These are phyloP conservation scores for Myxozyma neglecta DNA, from an alignment of 805 yeast genomes.

Conservation along the genomic window DNA sequence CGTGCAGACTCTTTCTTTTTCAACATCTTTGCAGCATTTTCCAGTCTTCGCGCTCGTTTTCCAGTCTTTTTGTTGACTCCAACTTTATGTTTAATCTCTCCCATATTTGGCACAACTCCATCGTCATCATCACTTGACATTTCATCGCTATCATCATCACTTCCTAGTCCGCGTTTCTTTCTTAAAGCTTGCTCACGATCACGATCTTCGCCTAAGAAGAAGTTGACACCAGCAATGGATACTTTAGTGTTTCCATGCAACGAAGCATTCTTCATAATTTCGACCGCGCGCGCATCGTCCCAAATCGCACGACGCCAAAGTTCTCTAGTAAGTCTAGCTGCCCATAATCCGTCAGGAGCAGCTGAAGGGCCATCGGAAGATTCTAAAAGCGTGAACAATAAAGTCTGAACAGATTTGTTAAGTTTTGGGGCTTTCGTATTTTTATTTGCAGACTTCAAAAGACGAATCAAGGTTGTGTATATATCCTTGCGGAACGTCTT, in stretches of 20 bases:
- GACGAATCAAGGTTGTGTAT: slow-evolving; percentile 72
- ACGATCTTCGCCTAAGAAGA: slow-evolving; percentile 92
- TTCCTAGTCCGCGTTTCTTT: slow-evolving; percentile 50
- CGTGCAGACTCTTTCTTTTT: slow-evolving; percentile 53
- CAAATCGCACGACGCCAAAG: slow-evolving; percentile 97
- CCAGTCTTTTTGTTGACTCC: slow-evolving; percentile 78
- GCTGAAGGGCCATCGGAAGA: slow-evolving; percentile 27
- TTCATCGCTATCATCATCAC: slow-evolving; percentile 52
- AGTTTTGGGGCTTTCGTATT: slow-evolving; percentile 89
- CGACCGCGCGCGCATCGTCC: slow-evolving; percentile 98
- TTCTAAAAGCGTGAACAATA: slow-evolving; percentile 82
- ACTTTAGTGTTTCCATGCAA: slow-evolving; percentile 84
- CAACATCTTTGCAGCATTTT: slow-evolving; percentile 64
- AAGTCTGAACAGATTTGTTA: slow-evolving; percentile 87
- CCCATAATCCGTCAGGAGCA: slow-evolving; percentile 89
- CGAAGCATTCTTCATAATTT: slow-evolving; percentile 94
- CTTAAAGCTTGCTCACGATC: slow-evolving; percentile 84
- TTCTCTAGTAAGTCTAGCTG: slow-evolving; percentile 90
- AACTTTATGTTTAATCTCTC: slow-evolving; percentile 70
- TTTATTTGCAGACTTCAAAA: slow-evolving; percentile 78
- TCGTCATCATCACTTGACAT: slow-evolving; percentile 43
- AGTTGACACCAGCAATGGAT: slow-evolving; percentile 82
- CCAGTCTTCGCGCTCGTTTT: slow-evolving; percentile 78
- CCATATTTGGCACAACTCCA: slow-evolving; percentile 8
- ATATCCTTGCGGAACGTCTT: slow-evolving; percentile 80